phyloP scores from a whole-genome alignment of 1,139 yeast species.

The Yamadazyma sp. region DNA sequence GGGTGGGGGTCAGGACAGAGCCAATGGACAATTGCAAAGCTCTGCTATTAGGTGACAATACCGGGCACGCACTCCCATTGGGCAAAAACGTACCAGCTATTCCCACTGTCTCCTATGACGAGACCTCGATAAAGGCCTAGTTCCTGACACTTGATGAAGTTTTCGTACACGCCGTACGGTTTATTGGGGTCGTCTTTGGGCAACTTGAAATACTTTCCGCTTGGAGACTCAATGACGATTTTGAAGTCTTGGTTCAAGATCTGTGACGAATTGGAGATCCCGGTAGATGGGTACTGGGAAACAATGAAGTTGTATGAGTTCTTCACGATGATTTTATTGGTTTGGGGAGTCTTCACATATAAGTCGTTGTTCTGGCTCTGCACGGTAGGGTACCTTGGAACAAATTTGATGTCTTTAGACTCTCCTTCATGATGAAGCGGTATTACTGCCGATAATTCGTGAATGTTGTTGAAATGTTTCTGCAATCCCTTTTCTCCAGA shows the following conservation, averaged over 20 bases:
- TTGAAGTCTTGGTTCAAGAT: constrained; percentile 47
- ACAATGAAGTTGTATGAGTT: constrained; percentile 66
- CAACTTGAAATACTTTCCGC: constrained; percentile 73
- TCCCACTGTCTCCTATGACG: constrained; percentile 75
- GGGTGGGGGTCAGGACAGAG: neutral
- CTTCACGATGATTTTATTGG: constrained; percentile 55
- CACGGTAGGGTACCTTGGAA: constrained; percentile 70
- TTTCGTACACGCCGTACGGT: constrained; percentile 58
- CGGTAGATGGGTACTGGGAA: constrained; percentile 63
- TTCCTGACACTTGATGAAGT: constrained; percentile 62
- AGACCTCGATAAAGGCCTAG: constrained; percentile 81
- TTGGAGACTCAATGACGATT: constrained; percentile 77
- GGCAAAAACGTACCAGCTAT: constrained; percentile 87
- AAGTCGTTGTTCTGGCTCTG: constrained; percentile 71
- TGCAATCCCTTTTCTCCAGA: constrained; percentile 69
- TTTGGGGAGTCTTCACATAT: constrained; percentile 84
- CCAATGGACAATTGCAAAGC: no score
- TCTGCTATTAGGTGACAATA: constrained; percentile 15
- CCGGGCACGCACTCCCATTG: constrained; percentile 73
- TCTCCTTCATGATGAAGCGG: constrained; percentile 78
- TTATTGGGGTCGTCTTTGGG: constrained; percentile 43
- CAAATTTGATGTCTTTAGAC: constrained; percentile 57
- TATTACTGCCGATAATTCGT: constrained; percentile 71
- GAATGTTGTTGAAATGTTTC: constrained; percentile 58
- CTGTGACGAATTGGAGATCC: constrained; percentile 40